Base-by-base conservation (phyloP, 768 basidiomycete species). In the Pleurotus ostreatus region DNA sequence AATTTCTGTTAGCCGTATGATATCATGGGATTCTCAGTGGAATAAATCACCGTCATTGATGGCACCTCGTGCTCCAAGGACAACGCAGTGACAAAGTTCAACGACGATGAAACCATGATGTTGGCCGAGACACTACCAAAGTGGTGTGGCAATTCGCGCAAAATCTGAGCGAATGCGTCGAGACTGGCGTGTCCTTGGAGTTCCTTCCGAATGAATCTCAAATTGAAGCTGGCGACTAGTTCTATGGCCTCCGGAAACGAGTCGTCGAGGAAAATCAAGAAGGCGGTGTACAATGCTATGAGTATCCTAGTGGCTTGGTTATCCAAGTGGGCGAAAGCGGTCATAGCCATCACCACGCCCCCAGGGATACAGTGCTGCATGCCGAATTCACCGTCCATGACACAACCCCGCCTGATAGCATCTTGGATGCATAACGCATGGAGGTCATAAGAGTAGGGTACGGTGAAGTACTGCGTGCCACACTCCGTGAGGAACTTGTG, bases 281-380 rank as follows among this genome's bases (percentile, higher is more conserved):
- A 72, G 0, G 74, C 67, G 1, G 77, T 78, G 59, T 68, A 78
- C 7, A 78, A 63, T 3, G 74, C 69, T 26, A 78, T 71, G 57
- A 69, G 65, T 5, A 74, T 65, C 48, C 64, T 64, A 1, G 66
- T 68, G 30, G 70, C 57, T 51, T 61, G 49, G 60, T 67, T 51
- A 7, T 49, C 46, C 5, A 76, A 61, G 57, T 75, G 74, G 0
- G 48, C 57, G 25, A 70, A 71, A 1, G 66, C 64, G 1, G 59
- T 66, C 7, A 53, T 53, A 20, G 65, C 64, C 41, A 70, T 71
- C 20, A 61, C 49, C 37, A 69, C 69, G 1, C 72, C 74, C 2
- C 62, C 59, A 6, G 65, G 65, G 38, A 75, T 62, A 47, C 65
- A 73, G 3, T 68, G 70, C n/a, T 47, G 56, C 16, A 71, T 54